Evolutionary conservation across 345 rosid genomes (phyloP), one percentile per base, ranked within the genome.

Genomic region (Syzygium jambos): DNA sequence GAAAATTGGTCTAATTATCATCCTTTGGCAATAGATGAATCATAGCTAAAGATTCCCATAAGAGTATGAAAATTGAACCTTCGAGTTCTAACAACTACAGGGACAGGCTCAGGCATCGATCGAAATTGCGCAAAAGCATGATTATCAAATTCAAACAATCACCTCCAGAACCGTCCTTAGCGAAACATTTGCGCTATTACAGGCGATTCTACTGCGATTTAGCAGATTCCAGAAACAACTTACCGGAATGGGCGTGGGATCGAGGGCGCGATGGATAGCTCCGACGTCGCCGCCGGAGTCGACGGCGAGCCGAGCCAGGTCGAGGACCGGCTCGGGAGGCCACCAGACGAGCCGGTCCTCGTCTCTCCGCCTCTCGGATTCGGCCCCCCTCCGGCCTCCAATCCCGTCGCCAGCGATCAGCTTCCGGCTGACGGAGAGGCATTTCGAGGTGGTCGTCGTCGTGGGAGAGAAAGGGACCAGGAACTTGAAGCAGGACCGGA

Each of bases 281-380:
- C 87, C 95, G 5, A 95, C 96, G 85, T 96, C 97, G 3, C 99
- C 98, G 5, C 96, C 96, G 61, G 98, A 95, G 87, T 96, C 98
- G n/a, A 96, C 87, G 77, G 98, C 95, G 30, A 97, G 96, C 55
- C 98, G 96, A 89, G 98, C 99, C 63, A 96, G 92, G 68, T 97
- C 98, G 7, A 96, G 95, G 80, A 97, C 91, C 65, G 98, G 90
- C 89, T 93, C 92, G 27, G 99, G 98, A 34, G 99, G 99, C 96
- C 97, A 93, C 99, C 99, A 97, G 23, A 97, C 86, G 78, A 97
- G 95, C 88, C 92, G 91, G 85, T 96, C 92, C 88, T 93, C 95
- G 16, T 90, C 89, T 52, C 86, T 19, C 80, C 49, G 80, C 80
- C 49, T 41, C 49, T 73, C 80, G 49, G 49, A 38, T 41, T 73